Percentiles rank a stretch among this genome's conserved stretches.
Conservation (phyloP, 345 rosid species). For the Moricandia moricandioides region DNA sequence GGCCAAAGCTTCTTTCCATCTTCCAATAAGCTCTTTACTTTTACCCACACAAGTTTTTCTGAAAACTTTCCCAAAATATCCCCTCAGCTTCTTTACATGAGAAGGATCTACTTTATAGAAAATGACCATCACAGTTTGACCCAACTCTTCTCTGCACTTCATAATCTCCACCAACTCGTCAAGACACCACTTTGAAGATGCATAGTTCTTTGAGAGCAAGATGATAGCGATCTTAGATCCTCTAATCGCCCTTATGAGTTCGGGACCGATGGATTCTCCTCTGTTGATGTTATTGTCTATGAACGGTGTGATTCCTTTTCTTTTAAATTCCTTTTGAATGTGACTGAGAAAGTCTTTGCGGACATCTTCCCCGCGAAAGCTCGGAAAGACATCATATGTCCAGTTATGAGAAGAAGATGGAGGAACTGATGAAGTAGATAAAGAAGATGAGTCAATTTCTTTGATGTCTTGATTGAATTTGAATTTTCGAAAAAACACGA, state of each 20-base stretch:
- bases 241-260: not conserved
- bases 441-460: not conserved
- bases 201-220: not conserved
- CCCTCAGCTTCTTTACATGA: not conserved
- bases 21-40: not conserved
- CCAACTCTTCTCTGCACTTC: not conserved
- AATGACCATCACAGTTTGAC: not conserved
- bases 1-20: not conserved
- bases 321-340: not conserved
- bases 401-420: not conserved
- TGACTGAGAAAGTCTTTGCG: not conserved
- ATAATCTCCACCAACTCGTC: conserved; percentile 1
- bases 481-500: not conserved
- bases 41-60: not conserved
- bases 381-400: not conserved
- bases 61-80: not conserved
- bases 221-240: conserved; percentile 8
- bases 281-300: not conserved
- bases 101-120: conserved; percentile 3
- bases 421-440: not conserved
- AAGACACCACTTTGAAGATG: conserved; percentile 8
- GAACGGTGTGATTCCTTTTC: not conserved
- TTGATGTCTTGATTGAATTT: not conserved
- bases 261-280: not conserved
- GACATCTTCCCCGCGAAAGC: not conserved